These are phyloP conservation scores for Yamadazyma membranifaciens DNA, from an alignment of 1,139 yeast genomes.

Conservation along the genomic window DNA sequence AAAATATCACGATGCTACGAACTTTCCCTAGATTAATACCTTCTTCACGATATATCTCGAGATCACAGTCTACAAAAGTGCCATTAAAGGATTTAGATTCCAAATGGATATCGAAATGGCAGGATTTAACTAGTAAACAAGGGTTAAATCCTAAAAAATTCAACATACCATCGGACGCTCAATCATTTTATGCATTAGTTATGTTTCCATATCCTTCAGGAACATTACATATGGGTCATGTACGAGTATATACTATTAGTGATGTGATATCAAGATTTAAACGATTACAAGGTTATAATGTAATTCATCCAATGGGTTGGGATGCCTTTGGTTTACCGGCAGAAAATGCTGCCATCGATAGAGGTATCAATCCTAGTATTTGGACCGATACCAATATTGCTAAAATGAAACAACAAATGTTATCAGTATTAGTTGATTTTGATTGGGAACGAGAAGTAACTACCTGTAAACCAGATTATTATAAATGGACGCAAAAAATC, in stretches of 20 bases:
- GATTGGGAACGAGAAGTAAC: slow-evolving; percentile 92
- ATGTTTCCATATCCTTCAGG: slow-evolving; percentile 99
- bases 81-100: slow-evolving; percentile 28
- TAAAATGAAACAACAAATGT: slow-evolving; percentile 84
- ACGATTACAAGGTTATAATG: slow-evolving; percentile 71
- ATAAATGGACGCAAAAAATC: slow-evolving; percentile 88
- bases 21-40: too few species aligned
- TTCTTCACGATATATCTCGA: too few species aligned
- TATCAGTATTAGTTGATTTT: slow-evolving; percentile 75
- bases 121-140: slow-evolving; percentile 26
- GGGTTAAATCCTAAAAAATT: slow-evolving; percentile 47
- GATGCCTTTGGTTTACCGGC: slow-evolving; percentile 99
- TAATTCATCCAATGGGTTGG: slow-evolving; percentile 98
- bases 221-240: slow-evolving; percentile 85
- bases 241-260: slow-evolving; percentile 86
- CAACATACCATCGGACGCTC: slow-evolving; percentile 19
- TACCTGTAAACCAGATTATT: slow-evolving; percentile 87
- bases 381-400: slow-evolving; percentile 82
- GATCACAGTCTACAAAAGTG: background rate
- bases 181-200: slow-evolving; percentile 65
- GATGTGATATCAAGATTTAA: slow-evolving; percentile 81
- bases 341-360: slow-evolving; percentile 93
- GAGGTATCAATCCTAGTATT: slow-evolving; percentile 69
- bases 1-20: background rate
- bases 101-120: slow-evolving; percentile 59